Conservation (phyloP, 2,329 filamentous ascomycete species). For the Colletotrichum sp. region DNA sequence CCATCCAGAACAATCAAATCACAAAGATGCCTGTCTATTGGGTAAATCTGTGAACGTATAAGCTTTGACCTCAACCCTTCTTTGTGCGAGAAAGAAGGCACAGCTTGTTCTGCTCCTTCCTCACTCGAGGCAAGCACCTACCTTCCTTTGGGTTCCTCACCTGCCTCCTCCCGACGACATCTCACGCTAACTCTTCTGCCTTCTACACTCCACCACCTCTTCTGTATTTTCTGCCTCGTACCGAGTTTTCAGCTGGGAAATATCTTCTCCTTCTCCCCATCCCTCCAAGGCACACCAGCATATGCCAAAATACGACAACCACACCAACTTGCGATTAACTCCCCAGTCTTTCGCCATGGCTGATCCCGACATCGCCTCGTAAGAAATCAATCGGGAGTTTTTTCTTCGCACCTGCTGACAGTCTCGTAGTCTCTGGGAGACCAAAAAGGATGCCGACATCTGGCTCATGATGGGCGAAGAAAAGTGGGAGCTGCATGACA, state of each 20-base stretch:
- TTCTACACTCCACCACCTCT: not conserved
- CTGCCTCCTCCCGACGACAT: not conserved
- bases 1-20: rapidly evolving
- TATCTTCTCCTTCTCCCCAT: not conserved
- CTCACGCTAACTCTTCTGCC: not conserved
- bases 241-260: not conserved
- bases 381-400: not conserved
- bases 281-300: not conserved
- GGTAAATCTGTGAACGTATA: not conserved
- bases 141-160: not conserved
- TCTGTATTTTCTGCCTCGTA: not conserved
- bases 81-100: not conserved
- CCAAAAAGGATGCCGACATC: not conserved
- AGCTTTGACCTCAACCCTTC: not conserved
- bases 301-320: not conserved
- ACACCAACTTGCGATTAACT: not conserved
- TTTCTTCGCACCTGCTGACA: not conserved
- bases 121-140: not conserved
- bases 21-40: not conserved
- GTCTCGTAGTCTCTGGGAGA: not conserved
- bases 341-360: not conserved
- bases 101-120: not conserved
- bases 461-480: not conserved
- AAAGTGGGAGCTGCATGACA: not conserved
- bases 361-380: not conserved